Base-by-base conservation (phyloP, 192 early-diverging fungal genomes). In the Chytriomyces confervae region DNA sequence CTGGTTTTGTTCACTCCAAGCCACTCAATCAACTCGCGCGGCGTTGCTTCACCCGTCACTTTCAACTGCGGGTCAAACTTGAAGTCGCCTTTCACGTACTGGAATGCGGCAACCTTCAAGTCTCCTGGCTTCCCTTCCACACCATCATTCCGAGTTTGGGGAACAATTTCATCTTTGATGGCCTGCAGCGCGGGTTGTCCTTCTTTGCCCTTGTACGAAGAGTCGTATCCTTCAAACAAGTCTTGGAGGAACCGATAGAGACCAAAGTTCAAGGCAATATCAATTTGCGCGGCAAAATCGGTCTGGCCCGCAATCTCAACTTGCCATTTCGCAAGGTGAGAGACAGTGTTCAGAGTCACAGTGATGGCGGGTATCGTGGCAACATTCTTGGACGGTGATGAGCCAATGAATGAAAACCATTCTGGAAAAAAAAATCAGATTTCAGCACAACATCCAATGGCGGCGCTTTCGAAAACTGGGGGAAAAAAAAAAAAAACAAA, bases 41-140 rank as follows among this genome's bases (percentile, higher is more conserved):
- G 84, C 9, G 84, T 87, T 36, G 86, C 86, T 57, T 87, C 86
- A 16, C 86, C 86, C 7, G 86, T 87, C 50, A 87, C 82, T 63
- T 86, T 86, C 0, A 87, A 75, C 69, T 86, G 86, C 16, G 86
- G 86, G 47, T 87, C 86, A 76, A 87, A 87, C 51, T 77, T 72
- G 72, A 84, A 72, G 20, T 82, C 80, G 18, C 81, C 82, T 27
- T 61, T 83, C 16, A 46, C 36, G n/a, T 64, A 66, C 36, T 36
- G 49, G 67, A 66, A 75, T 50, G 44, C 20, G 2, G 8, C 11
- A 11, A 45, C 10, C 64, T 23, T 16, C 18, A 27, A 11, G 3
- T 36, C 43, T 36, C 2, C 36, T 4, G 36, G 36, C 36, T 36
- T 36, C 36, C 36, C 36, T 13, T 69, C 47, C 46, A 75, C 45